Evolutionary conservation across 306 rosid genomes (phyloP).

Genomic region (Amphicarpaea edgeworthii): DNA sequence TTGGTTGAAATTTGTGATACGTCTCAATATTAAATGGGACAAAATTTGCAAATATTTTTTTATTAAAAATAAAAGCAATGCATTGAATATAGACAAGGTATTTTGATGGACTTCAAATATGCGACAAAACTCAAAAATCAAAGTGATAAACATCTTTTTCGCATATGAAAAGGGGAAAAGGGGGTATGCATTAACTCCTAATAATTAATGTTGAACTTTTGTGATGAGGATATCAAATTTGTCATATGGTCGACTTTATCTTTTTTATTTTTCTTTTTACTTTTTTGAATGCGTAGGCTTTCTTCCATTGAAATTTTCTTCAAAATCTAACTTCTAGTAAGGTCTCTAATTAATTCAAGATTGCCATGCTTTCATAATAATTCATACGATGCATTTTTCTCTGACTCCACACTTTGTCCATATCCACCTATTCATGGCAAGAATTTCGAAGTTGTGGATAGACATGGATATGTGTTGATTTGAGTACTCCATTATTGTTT

Average conservation of each 20-base stretch:
- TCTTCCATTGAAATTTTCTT: conserved; percentile 41
- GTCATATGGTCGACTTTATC: conserved; percentile 44
- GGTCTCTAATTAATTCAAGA: conserved; percentile 42
- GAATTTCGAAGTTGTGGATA: conserved; percentile 44
- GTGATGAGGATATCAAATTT: conserved; percentile 40
- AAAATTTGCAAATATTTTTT: too few relatives aligned
- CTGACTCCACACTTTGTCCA: conserved; percentile 44
- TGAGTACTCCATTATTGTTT: conserved; percentile 46
- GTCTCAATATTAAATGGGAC: too few relatives aligned
- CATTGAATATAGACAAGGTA: conserved; percentile 17
- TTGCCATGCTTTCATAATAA: conserved; percentile 21
- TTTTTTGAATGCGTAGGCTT: conserved; percentile 37
- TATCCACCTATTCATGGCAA: conserved; percentile 31
- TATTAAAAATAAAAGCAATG: background rate
- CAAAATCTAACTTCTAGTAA: conserved; percentile 41
- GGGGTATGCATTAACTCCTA: conserved; percentile 27
- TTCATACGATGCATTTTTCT: conserved; percentile 29
- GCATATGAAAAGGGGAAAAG: background rate
- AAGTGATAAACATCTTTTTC: conserved; percentile 27
- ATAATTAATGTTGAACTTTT: conserved; percentile 43
- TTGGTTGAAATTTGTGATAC: too few relatives aligned
- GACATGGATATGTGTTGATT: conserved; percentile 38
- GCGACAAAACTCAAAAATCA: conserved; percentile 23
- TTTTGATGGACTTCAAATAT: conserved; percentile 1
- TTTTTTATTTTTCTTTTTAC: background rate